Evolutionary conservation across 2,329 filamentous ascomycete species (phyloP).

Genomic region (Hypoxylon sp.): DNA sequence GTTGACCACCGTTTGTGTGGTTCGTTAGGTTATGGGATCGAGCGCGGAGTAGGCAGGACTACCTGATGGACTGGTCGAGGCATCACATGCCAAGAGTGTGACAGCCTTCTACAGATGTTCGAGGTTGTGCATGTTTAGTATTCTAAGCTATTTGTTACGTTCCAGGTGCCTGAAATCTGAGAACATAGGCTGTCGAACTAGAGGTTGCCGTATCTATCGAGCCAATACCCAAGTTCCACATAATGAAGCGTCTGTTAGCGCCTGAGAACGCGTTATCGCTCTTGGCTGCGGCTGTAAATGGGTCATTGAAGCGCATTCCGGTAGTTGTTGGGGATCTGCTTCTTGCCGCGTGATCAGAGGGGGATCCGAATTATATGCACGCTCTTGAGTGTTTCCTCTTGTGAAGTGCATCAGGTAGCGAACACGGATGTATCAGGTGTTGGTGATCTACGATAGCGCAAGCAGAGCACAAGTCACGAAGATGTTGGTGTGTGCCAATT

Average conservation of each 20-base stretch:
- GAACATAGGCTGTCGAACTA: slow-evolving; percentile 2
- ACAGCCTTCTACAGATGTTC: slow-evolving; percentile 18
- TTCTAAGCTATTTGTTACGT: neutral
- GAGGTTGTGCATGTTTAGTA: slow-evolving; percentile 6
- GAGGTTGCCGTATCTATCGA: slow-evolving; percentile 22
- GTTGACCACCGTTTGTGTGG: slow-evolving; percentile 28
- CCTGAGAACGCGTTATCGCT: slow-evolving; percentile 23
- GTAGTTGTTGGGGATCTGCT: slow-evolving; percentile 34
- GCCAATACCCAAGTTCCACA: slow-evolving; percentile 38
- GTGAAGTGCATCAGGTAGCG: slow-evolving; percentile 14
- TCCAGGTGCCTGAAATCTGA: slow-evolving; percentile 2
- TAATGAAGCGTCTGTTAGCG: slow-evolving; percentile 26
- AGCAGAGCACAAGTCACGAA: slow-evolving; percentile 5
- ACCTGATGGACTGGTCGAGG: slow-evolving; percentile 36
- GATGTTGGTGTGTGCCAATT: slow-evolving; percentile 26
- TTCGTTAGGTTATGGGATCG: slow-evolving; percentile 24
- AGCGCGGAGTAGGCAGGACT: slow-evolving; percentile 15
- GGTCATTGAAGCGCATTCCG: slow-evolving; percentile 7
- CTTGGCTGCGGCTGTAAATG: slow-evolving; percentile 21
- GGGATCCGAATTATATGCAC: slow-evolving; percentile 11
- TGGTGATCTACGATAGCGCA: slow-evolving; percentile 14
- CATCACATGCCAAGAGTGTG: slow-evolving; percentile 37
- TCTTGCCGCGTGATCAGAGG: slow-evolving; percentile 35
- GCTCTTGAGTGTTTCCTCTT: slow-evolving; percentile 13
- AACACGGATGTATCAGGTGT: slow-evolving; percentile 20